Evolutionary conservation across 306 rosid species (phyloP).

Genomic region (Gleditsia sinensis): DNA sequence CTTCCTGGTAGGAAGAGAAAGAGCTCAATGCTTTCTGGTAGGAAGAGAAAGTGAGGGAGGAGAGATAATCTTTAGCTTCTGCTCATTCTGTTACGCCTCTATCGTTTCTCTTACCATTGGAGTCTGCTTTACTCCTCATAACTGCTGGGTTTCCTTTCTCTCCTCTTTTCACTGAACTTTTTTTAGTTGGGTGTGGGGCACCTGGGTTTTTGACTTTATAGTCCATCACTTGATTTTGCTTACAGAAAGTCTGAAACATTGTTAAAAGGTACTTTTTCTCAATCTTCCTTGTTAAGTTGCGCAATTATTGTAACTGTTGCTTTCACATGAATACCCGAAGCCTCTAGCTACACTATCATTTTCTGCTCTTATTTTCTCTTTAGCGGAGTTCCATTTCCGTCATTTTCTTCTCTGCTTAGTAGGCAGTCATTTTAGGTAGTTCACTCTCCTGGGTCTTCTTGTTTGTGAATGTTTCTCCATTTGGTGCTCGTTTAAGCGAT

Average conservation of each 20-base stretch:
- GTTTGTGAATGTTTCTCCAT: background rate
- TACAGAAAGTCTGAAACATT: conserved; percentile 30
- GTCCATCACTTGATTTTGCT: conserved; percentile 53
- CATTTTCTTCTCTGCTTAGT: conserved; percentile 22
- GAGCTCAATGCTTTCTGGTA: conserved; percentile 34
- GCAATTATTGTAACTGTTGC: conserved; percentile 39
- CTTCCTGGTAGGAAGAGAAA: background rate
- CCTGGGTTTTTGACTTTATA: conserved; percentile 51
- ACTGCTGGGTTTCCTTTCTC: conserved; percentile 16
- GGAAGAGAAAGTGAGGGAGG: background rate
- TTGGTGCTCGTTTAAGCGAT: conserved; percentile 14
- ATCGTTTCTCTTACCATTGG: conserved; percentile 36
- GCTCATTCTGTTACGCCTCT: conserved; percentile 16
- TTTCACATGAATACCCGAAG: conserved; percentile 14
- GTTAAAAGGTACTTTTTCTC: conserved; percentile 56
- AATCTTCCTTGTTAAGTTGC: conserved; percentile 21
- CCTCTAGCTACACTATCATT: conserved; percentile 43
- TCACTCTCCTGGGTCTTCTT: conserved; percentile 32
- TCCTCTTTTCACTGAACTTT: conserved; percentile 24
- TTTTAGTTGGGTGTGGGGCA: conserved; percentile 51
- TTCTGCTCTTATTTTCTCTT: conserved; percentile 18
- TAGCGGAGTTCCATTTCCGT: conserved; percentile 17
- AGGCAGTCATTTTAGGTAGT: conserved; percentile 42
- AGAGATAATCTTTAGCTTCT: no score
- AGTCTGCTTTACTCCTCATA: conserved; percentile 50